Conservation (phyloP, 2,329 filamentous ascomycete species). For the Verticillium nonalfalfae region DNA sequence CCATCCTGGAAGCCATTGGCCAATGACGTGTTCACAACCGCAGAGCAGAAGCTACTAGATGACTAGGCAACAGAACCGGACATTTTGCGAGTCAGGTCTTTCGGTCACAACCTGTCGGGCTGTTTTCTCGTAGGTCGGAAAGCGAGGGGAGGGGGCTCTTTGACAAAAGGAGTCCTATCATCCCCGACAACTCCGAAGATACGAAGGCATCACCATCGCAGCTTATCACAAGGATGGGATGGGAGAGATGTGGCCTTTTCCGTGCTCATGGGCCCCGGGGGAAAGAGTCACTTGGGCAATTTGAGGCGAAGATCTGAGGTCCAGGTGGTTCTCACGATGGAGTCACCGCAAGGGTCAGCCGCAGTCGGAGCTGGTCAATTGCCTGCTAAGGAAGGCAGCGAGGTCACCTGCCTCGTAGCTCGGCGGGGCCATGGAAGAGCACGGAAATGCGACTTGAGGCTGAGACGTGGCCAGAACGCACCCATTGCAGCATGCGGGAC, state of each 20-base stretch:
- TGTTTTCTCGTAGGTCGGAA: background rate
- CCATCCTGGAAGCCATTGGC: background rate
- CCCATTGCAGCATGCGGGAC: background rate
- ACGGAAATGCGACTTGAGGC: background rate
- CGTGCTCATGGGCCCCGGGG: background rate
- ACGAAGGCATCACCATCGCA: background rate
- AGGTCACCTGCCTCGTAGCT: background rate
- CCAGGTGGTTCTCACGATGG: background rate
- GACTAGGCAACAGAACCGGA: background rate
- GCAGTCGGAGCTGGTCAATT: background rate
- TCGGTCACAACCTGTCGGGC: background rate
- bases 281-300: background rate
- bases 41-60: background rate
- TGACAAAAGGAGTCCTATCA: background rate
- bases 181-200: background rate
- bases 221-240: no score
- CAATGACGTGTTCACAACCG: background rate
- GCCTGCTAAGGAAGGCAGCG: background rate
- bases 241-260: background rate
- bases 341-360: background rate
- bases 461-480: background rate
- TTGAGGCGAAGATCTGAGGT: background rate
- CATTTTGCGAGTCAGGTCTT: background rate
- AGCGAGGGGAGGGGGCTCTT: background rate
- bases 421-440: background rate